These are phyloP conservation scores for Fusarium sp. DNA, from an alignment of 2,329 filamentous ascomycete species.

Conservation along the genomic window DNA sequence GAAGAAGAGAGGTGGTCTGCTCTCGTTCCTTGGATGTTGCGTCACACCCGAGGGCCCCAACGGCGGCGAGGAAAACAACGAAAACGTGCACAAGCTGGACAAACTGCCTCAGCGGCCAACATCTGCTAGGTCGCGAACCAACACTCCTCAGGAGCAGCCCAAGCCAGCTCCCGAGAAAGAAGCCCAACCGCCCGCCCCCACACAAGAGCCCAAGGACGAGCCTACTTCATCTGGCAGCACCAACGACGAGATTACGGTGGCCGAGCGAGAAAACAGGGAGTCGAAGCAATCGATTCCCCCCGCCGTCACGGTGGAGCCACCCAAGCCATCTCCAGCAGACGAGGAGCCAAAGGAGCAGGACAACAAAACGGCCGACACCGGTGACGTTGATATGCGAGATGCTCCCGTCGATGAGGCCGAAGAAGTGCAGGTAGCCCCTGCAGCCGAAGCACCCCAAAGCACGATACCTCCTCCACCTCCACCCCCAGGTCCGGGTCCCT, in stretches of 20 bases:
- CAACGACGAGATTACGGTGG: constrained; percentile 56
- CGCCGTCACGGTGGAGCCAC: constrained; percentile 56
- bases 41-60: constrained; percentile 67
- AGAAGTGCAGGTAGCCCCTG: constrained; percentile 52
- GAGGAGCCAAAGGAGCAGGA: constrained; percentile 42
- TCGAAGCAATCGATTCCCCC: constrained; percentile 55
- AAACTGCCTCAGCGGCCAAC: constrained; percentile 63
- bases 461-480: constrained; percentile 57
- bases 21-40: constrained; percentile 72
- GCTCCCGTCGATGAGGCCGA: constrained; percentile 60
- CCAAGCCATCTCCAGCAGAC: constrained; percentile 40
- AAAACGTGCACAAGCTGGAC: constrained; percentile 66
- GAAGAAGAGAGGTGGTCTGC: constrained; percentile 64
- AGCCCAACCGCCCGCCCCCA: constrained; percentile 46
- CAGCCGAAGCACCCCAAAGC: constrained; percentile 48
- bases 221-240: constrained; percentile 56
- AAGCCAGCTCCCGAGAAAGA: constrained; percentile 60
- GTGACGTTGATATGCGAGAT: constrained; percentile 74
- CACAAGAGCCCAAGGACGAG: constrained; percentile 54
- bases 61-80: constrained; percentile 59
- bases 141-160: constrained; percentile 60
- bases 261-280: constrained; percentile 56
- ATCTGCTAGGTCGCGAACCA: constrained; percentile 62
- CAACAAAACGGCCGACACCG: constrained; percentile 58
- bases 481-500: constrained; percentile 56